Conservation (phyloP, 2,329 filamentous ascomycete species). For the Aureobasidium subglaciale region DNA sequence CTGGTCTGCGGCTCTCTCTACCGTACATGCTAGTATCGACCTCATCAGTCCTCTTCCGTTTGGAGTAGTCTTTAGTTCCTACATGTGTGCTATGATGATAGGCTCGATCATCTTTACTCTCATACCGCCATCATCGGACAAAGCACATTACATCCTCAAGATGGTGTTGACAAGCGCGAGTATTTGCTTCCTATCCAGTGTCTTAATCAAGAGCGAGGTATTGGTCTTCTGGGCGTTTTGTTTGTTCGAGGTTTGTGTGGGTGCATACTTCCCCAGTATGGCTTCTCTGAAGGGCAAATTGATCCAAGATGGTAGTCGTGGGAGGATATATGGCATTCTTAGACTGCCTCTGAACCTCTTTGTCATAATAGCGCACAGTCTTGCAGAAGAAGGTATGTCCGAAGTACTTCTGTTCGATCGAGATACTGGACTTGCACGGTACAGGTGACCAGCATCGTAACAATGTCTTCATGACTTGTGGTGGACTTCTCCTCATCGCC, state of each 20-base stretch:
- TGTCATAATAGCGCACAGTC: conserved; percentile 44
- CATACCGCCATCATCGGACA: conserved; percentile 26
- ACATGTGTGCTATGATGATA: conserved; percentile 54
- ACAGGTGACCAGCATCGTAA: conserved; percentile 17
- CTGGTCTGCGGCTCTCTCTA: conserved; percentile 48
- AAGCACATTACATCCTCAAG: conserved; percentile 28
- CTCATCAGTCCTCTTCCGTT: conserved; percentile 29
- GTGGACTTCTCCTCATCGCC: conserved; percentile 14
- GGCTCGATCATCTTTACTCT: conserved; percentile 50
- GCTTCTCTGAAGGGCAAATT: conserved; percentile 48
- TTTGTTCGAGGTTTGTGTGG: conserved; percentile 51
- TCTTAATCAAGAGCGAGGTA: conserved; percentile 37
- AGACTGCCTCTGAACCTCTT: conserved; percentile 54
- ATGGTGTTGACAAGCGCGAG: conserved; percentile 34
- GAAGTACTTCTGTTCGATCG: neutral
- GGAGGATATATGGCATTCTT: conserved; percentile 50
- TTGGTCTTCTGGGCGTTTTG: conserved; percentile 51
- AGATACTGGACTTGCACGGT: neutral
- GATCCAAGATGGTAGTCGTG: conserved; percentile 48
- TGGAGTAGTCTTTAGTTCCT: conserved; percentile 50
- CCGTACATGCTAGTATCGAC: conserved; percentile 18
- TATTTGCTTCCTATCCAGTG: conserved; percentile 29
- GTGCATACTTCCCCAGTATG: conserved; percentile 52
- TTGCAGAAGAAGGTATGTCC: conserved; percentile 34
- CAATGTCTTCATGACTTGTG: conserved; percentile 18